phyloP scores from a whole-genome alignment of 2,329 filamentous ascomycete genomes.

The Xylariaceae sp. region DNA sequence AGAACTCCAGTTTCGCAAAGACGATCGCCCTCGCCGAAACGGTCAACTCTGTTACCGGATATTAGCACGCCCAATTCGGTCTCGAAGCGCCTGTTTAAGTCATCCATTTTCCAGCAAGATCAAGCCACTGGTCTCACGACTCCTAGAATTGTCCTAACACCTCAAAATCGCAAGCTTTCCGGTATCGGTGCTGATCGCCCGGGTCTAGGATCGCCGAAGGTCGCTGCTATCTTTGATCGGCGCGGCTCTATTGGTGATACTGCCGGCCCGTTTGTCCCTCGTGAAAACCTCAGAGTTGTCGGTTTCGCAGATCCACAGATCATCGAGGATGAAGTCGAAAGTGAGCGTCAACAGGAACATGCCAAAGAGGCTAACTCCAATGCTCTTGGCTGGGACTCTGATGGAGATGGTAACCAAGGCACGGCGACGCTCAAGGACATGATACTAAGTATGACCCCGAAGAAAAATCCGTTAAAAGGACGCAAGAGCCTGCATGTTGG shows the following conservation, averaged over 20 bases:
- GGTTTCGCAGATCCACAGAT: constrained; percentile 61
- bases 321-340: constrained; percentile 59
- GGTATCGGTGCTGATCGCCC: constrained; percentile 64
- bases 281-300: constrained; percentile 42
- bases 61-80: constrained; percentile 25
- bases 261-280: constrained; percentile 58
- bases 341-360: constrained; percentile 55
- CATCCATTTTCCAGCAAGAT: constrained; percentile 34
- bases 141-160: constrained; percentile 59
- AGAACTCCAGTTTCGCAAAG: constrained; percentile 45
- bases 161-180: constrained; percentile 55
- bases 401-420: too few relatives aligned
- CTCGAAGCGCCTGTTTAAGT: constrained; percentile 29
- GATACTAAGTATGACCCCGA: constrained; percentile 72
- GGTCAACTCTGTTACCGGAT: constrained; percentile 28
- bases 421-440: constrained; percentile 65
- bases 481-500: constrained; percentile 75
- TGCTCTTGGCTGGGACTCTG: too few relatives aligned
- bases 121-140: constrained; percentile 51
- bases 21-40: constrained; percentile 45
- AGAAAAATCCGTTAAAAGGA: constrained; percentile 60
- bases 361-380: constrained; percentile 52
- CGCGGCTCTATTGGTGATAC: constrained; percentile 66
- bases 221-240: constrained; percentile 65
- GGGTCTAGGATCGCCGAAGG: constrained; percentile 69